A percentile compares a stretch with the other conserved stretches of the same genome.
Conservation (phyloP, 1,284 basidiomycete species). For the Athelia psychrophila region DNA sequence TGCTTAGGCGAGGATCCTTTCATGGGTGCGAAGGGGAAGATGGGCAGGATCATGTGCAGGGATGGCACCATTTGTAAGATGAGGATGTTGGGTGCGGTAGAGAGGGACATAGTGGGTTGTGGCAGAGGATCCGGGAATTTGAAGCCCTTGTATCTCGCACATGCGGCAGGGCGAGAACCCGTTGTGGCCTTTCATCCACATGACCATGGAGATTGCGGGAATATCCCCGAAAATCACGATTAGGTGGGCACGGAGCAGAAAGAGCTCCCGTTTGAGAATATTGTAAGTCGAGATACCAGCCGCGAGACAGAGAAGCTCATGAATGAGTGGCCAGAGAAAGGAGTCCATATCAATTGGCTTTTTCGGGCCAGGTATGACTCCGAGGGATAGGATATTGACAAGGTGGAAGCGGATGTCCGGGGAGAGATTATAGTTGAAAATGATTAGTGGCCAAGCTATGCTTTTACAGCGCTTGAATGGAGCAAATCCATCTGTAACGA, state of each 20-base stretch:
- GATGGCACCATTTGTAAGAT: neutral
- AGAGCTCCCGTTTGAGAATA: constrained; percentile 16
- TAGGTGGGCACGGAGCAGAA: constrained; percentile 35
- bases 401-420: constrained; percentile 14
- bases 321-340: constrained; percentile 34
- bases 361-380: constrained; percentile 41
- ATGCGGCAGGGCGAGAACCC: constrained; percentile 13
- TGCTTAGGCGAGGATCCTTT: constrained; percentile 9
- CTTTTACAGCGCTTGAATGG: constrained; percentile 33
- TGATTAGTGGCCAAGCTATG: constrained; percentile 41
- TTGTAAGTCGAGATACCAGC: constrained; percentile 35
- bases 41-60: constrained; percentile 15
- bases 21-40: constrained; percentile 24
- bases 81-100: constrained; percentile 4
- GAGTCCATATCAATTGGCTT: constrained; percentile 39
- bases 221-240: constrained; percentile 43
- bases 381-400: constrained; percentile 31
- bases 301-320: constrained; percentile 34
- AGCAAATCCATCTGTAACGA: constrained; percentile 32
- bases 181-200: constrained; percentile 32
- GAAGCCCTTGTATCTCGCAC: constrained; percentile 29
- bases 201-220: constrained; percentile 40
- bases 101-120: constrained; percentile 36
- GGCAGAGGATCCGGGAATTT: constrained; percentile 27
- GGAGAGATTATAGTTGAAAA: constrained; percentile 33